Base-by-base conservation (phyloP, 352 stramenopile species). In the Elongisporangium undulatum region DNA sequence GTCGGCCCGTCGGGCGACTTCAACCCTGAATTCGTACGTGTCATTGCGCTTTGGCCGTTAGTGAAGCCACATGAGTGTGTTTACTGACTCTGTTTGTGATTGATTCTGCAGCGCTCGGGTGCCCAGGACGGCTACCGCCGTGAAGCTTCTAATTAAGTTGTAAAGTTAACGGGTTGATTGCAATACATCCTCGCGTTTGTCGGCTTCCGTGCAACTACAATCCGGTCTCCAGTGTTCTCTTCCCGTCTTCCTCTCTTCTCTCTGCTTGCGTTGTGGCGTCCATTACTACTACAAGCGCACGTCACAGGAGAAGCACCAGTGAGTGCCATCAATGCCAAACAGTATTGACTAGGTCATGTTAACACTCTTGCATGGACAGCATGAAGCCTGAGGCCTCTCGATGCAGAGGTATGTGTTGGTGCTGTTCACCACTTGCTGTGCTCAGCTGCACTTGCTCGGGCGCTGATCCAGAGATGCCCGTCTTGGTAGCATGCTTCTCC, bases 41-140 rank as follows among this genome's bases (percentile, higher is more conserved):
- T 39, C 55, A n/a, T 48, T 63, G 20, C 45, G 54, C 41, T 38
- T 15, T 45, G 16, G n/a, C n/a, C n/a, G n/a, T n/a, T 19, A 29
- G 48, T 49, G 20, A 52, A 59, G 20, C 58, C 58, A 19, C 48
- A 12, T 26, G 59, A 51, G 23, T 56, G n/a, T 50, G 17, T 19
- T 34, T 22, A 3, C 38, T 72, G 38, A 71, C 23, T 22, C 48
- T 19, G 24, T 19, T 19, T 56, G 2, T 56, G 3, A n/a, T n/a
- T 56, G 34, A n/a, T 17, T 49, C 13, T 59, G 12, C 67, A 82
- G 72, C 83, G 79, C 61, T 77, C 75, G 69, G 79, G 82, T 74
- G 79, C 77, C 72, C 81, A 92, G 78, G 85, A 94, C 64, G 85
- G 85, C 66, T 94, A 94, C 85, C 85, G 85, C 79, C 85, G 85